Percentiles rank a stretch among this genome's conserved stretches.
Evolutionary conservation across 768 basidiomycete genomes (phyloP).

Genomic region (Solioccasus polychromus): DNA sequence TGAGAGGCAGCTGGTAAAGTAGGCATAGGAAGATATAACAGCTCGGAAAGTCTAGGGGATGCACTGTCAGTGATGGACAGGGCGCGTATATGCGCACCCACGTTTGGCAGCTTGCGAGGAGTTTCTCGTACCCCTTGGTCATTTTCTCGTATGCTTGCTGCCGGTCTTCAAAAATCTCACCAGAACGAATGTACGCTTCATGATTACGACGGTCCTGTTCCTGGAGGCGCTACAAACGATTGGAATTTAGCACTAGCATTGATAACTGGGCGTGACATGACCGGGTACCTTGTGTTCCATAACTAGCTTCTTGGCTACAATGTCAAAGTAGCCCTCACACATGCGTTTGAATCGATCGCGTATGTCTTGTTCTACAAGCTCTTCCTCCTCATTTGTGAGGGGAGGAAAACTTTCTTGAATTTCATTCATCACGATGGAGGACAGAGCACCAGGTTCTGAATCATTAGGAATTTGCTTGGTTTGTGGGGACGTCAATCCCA

Average conservation of each 20-base stretch:
- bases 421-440: conserved; percentile 34
- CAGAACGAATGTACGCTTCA: conserved; percentile 98
- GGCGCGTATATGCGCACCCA: conserved; percentile 35
- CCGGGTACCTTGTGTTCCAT: conserved; percentile 81
- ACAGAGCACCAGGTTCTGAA: conserved; percentile 56
- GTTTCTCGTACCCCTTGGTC: conserved; percentile 92
- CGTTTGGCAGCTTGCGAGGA: conserved; percentile 86
- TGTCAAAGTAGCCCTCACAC: conserved; percentile 93
- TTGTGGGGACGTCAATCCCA: conserved; percentile 64
- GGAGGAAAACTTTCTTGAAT: conserved; percentile 40
- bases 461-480: conserved; percentile 58
- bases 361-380: conserved; percentile 80
- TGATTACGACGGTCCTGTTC: conserved; percentile 96
- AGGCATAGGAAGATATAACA: conserved; percentile 82
- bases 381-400: conserved; percentile 53
- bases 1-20: conserved; percentile 78
- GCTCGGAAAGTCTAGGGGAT: conserved; percentile 74
- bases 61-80: conserved; percentile 9
- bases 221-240: conserved; percentile 71
- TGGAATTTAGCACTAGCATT: not conserved
- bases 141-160: conserved; percentile 99
- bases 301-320: conserved; percentile 84
- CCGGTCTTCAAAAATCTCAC: conserved; percentile 98
- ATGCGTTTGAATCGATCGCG: conserved; percentile 88
- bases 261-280: not conserved